Conservation (phyloP, 2,329 filamentous ascomycete genomes). For the Pestalotiopsis fici region DNA sequence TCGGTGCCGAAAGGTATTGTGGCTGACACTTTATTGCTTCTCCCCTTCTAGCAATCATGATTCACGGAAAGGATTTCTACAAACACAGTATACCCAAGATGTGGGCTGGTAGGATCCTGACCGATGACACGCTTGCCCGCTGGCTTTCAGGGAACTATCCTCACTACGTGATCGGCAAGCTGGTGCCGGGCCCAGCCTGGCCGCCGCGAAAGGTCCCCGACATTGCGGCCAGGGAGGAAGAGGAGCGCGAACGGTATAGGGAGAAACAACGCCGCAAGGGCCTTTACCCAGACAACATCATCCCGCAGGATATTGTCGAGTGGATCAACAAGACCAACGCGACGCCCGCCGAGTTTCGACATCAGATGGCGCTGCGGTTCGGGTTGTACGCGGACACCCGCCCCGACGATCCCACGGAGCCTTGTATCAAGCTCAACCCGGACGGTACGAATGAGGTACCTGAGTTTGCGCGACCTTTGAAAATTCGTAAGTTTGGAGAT, state of each 20-base stretch:
- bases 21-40: background rate
- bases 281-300: background rate
- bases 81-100: background rate
- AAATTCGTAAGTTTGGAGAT: background rate
- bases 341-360: background rate
- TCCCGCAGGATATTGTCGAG: background rate
- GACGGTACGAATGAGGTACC: background rate
- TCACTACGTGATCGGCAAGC: conserved; percentile 6
- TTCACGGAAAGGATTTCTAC: conserved; percentile 5
- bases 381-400: background rate
- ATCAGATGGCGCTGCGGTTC: background rate
- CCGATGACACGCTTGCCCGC: background rate
- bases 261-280: no score
- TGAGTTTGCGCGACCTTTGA: background rate
- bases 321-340: background rate
- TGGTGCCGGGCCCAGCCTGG: conserved; percentile 6
- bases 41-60: conserved; percentile 6
- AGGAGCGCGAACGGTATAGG: background rate
- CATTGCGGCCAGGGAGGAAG: background rate
- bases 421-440: background rate
- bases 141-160: conserved; percentile 1
- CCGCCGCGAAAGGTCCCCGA: background rate
- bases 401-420: background rate
- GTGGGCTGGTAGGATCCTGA: conserved; percentile 4
- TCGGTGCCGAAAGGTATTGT: background rate